Conservation (phyloP, 495 filamentous ascomycete genomes). For the Penicillium fimorum region DNA sequence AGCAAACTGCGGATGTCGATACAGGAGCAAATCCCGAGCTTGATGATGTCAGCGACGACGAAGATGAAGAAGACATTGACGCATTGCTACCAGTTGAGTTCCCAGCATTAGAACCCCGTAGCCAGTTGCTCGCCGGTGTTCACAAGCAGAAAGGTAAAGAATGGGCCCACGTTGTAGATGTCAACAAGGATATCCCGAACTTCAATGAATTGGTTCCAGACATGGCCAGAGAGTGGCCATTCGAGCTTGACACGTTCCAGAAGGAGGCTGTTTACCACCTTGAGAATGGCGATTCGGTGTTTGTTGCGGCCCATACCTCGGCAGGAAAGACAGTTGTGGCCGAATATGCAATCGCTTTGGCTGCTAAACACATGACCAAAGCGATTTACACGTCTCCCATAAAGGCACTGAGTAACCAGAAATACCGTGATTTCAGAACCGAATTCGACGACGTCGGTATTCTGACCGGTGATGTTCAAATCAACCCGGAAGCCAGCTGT, state of each 20-base stretch:
- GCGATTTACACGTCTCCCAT: constrained; percentile 99
- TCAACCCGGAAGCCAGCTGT: constrained; percentile 95
- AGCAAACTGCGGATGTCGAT: constrained; percentile 28
- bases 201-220: constrained; percentile 91
- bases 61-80: constrained; percentile 81
- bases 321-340: constrained; percentile 98
- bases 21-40: constrained; percentile 48
- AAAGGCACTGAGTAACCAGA: constrained; percentile 97
- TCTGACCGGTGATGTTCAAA: constrained; percentile 95
- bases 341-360: constrained; percentile 95
- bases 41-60: constrained; percentile 49
- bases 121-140: constrained; percentile 66
- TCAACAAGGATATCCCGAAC: constrained; percentile 86
- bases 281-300: constrained; percentile 94
- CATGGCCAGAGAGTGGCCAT: constrained; percentile 94
- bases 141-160: constrained; percentile 74
- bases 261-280: constrained; percentile 98
- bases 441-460: constrained; percentile 95
- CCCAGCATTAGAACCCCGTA: constrained; percentile 83
- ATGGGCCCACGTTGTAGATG: constrained; percentile 98
- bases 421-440: constrained; percentile 90
- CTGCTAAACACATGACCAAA: constrained; percentile 97
- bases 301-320: constrained; percentile 98
- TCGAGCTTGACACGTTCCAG: constrained; percentile 96
- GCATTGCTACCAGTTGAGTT: constrained; percentile 89